Evolutionary conservation across 306 rosid genomes (phyloP), one percentile per base, ranked within the genome.

Genomic region (Glycyrrhiza uralensis): DNA sequence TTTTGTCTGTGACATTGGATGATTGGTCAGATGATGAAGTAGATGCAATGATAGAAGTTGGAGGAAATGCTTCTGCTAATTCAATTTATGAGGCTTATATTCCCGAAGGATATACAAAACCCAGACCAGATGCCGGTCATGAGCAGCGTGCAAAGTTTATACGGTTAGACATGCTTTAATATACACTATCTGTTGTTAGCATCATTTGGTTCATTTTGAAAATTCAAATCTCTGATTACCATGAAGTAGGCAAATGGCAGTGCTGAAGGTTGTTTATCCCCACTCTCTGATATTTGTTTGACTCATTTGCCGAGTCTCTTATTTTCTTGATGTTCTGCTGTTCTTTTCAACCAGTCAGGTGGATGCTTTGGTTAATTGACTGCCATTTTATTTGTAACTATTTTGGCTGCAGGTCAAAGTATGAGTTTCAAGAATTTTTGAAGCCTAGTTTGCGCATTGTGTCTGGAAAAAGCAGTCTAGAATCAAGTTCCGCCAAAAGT

Each of bases 11-110:
- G 81, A 84, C 99, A 30, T 69, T 95, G 83, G 99, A 95, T 81
- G 97, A 95, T 28, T 95, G 99, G 99, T 86, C 95, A 55, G 93
- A 91, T 18, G 99, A 91, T 49, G 99, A 91, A 86, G 82, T 95
- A 79, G 96, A 91, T 66, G 77, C 97, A 17, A 88, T 95, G 99
- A 57, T 88, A 50, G 97, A 95, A 85, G 93, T 95, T 57, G 99
- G 99, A 51, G 99, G 99, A 65, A 95, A 95, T 79, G 75, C 92
- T 78, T 86, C 93, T 12, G 99, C 96, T 22, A 95, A 95, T 83
- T 62, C 97, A 47, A 91, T 95, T 76, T 95, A 95, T 58, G 99
- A 95, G 80, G 96, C 99, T 76, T 83, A 82, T 77, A 15, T 95
- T 72, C 99, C 99, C 6, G 90, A 89, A 55, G 99, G 95, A 73